Evolutionary conservation across 345 rosid genomes (phyloP), one percentile per base, ranked within the genome.

Genomic region (Rhodamnia argentea): DNA sequence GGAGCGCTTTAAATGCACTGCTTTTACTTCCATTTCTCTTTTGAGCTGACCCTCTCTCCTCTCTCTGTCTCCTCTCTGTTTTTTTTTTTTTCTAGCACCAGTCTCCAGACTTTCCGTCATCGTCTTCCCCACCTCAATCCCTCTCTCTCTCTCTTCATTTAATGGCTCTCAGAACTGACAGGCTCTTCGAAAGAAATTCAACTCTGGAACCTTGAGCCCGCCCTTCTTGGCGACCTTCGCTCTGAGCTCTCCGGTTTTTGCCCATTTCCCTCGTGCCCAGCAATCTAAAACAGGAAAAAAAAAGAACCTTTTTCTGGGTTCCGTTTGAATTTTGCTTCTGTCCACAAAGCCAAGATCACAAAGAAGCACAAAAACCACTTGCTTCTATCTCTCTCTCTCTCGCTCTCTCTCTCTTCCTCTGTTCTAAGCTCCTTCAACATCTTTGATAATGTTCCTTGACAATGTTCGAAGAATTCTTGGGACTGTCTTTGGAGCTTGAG

Each of bases 1-100:
- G 50, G 27, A 37, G 74, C 57, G 75, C 87, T 86, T 86, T 86
- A 78, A 78, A 55, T 86, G 84, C 84, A 16, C 78, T 47, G 54
- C 84, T 86, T 82, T 58, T 82, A 27, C 52, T 74, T 37, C 60
- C 57, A 3, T n/a, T 74, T 85, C 54, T 29, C 74, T 85, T 4
- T 32, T 74, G 7, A 18, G 24, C 52, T 70, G 23, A 27, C 83
- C 5, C 47, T 83, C 50, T 27, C 47, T 58, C 57, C 44, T 54
- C 42, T 64, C 44, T 16, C 44, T 84, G 13, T 57, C 52, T 14
- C 7, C 52, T 18, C 10, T 56, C 14, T 22, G 6, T 3, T 42
- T 42, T 42, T 37, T 57, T 53, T 51, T 42, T 3, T 42, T 42
- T 11, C 32, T 44, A 29, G 9, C 42, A 74, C 76, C 74, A 76